phyloP scores from a whole-genome alignment of 1,284 basidiomycete species.

The Pterula multifida region DNA sequence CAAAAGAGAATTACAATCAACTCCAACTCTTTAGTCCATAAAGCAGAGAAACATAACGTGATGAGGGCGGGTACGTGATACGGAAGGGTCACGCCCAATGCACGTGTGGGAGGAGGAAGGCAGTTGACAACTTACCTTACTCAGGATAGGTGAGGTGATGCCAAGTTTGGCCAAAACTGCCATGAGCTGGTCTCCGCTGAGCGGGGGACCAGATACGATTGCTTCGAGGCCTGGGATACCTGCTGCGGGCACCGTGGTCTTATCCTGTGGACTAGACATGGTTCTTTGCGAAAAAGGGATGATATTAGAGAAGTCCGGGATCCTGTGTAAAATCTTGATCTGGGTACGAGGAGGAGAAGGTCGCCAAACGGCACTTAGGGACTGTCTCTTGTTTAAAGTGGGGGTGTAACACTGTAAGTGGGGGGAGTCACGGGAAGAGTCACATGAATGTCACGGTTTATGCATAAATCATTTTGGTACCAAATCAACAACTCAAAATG shows the following conservation, averaged over 20 bases:
- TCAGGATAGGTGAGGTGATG: background rate
- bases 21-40: background rate
- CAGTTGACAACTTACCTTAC: background rate
- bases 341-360: background rate
- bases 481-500: background rate
- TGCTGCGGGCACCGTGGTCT: background rate
- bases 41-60: background rate
- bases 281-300: background rate
- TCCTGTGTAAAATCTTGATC: background rate
- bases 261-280: background rate
- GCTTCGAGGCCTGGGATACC: background rate
- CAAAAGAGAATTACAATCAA: background rate
- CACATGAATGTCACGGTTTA: conserved; percentile 2
- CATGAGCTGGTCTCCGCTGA: background rate
- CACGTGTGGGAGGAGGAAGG: conserved; percentile 1
- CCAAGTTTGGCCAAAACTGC: background rate
- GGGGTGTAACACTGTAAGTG: background rate
- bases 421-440: background rate
- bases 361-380: background rate
- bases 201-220: background rate
- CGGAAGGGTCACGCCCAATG: background rate
- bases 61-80: background rate
- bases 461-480: background rate
- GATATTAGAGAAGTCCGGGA: background rate
- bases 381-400: background rate